Evolutionary conservation across 2,329 filamentous ascomycete genomes (phyloP), one percentile per base, ranked within the genome.

Genomic region (Harringtonia lauricola): DNA sequence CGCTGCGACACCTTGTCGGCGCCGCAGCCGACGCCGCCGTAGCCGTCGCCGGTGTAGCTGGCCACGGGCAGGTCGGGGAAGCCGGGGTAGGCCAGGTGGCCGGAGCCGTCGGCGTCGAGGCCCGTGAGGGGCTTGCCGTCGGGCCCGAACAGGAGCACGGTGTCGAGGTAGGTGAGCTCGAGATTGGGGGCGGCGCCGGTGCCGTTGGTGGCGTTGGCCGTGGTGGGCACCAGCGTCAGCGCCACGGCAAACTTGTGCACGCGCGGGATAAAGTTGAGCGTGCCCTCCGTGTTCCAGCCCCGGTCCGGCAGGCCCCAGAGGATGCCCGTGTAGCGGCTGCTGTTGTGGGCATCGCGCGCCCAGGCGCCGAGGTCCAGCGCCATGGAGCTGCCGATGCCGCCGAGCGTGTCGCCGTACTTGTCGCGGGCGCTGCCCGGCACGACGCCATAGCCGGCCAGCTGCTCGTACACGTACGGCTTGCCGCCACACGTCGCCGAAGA

Each of bases 271-370:
- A 72, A 83, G 57, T 84, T 84, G 17, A 81, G 51, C 9, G 81
- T 85, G 36, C 79, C 81, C 52, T 84, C 65, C 0, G 81, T 85
- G 55, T 86, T 86, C 80, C 82, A 86, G 31, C 82, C 82, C 47
- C 81, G 69, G 54, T 85, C 80, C 2, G 82, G 81, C 15, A 85
- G 59, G 13, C 68, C 66, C 61, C 74, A 86, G 19, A 85, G 55
- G 4, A 73, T 68, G 15, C 79, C 82, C 3, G 68, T 67, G 55
- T 85, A 86, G 15, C 18, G 31, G 17, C 13, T 34, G 7, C 57
- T 66, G 42, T 64, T 65, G 52, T 62, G 67, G 52, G 62, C 66
- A 6, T 57, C 57, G 55, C 71, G 74, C 51, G 65, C 70, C 79
- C 81, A 86, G 9, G 71, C 14, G n/a, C 28, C 24, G 30, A 17